Conservation (phyloP, 2,329 filamentous ascomycete genomes). For the Zarea fungicola region DNA sequence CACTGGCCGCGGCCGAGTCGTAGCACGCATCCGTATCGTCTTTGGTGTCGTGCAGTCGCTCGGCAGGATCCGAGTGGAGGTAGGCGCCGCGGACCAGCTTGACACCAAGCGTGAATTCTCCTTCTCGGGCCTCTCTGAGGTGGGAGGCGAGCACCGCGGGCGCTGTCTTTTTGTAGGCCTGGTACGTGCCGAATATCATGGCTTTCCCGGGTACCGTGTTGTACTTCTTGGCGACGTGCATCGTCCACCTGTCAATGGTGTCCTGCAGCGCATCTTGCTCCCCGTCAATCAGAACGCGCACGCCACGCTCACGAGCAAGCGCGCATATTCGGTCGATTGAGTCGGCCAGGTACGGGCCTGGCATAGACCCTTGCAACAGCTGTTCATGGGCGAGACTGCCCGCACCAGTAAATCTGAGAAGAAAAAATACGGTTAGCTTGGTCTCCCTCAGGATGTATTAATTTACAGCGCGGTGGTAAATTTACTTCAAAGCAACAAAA, state of each 20-base stretch:
- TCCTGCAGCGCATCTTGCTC: constrained; percentile 5
- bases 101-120: constrained; percentile 62
- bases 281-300: constrained; percentile 9
- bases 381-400: not conserved
- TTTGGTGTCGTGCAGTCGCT: constrained; percentile 68
- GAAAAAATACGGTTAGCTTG: no score
- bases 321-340: not conserved
- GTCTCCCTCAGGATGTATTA: no score
- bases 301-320: not conserved
- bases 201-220: constrained; percentile 51
- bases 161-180: constrained; percentile 66
- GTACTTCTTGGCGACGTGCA: not conserved
- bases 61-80: constrained; percentile 63
- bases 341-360: not conserved
- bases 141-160: constrained; percentile 53
- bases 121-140: constrained; percentile 51
- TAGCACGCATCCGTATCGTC: constrained; percentile 66
- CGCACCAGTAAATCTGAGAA: constrained; percentile 8
- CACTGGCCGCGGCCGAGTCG: constrained; percentile 61
- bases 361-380: not conserved
- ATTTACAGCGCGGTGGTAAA: no score
- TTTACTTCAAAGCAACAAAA: constrained; percentile 11
- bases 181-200: constrained; percentile 75
- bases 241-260: constrained; percentile 6
- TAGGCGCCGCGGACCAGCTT: constrained; percentile 75